Conservation (phyloP, 805 yeast species). For the Saturnispora halmiae region DNA sequence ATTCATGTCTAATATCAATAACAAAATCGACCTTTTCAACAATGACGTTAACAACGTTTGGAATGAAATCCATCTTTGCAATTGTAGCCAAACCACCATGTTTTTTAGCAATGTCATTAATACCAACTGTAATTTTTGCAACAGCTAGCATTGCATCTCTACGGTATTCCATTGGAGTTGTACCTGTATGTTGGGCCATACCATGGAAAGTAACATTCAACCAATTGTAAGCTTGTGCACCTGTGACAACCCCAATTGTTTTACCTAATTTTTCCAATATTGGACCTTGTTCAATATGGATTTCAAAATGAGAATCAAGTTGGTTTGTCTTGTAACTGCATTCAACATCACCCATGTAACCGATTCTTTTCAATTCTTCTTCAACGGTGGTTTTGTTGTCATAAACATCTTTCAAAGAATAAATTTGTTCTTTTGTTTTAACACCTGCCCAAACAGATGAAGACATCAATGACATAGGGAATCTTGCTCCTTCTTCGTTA, state of each 20-base stretch:
- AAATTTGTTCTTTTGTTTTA: slow-evolving; percentile 38
- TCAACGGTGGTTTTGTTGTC: slow-evolving; percentile 42
- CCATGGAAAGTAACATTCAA: slow-evolving; percentile 48
- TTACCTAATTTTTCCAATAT: slow-evolving; percentile 47
- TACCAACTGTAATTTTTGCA: slow-evolving; percentile 45
- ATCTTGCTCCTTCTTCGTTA: slow-evolving; percentile 73
- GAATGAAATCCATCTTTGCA: slow-evolving; percentile 48
- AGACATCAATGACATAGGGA: slow-evolving; percentile 60
- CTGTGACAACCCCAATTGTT: slow-evolving; percentile 55
- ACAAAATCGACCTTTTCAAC: slow-evolving; percentile 54
- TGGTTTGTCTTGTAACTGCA: slow-evolving; percentile 45
- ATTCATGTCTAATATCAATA: slow-evolving; percentile 50
- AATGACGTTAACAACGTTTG: slow-evolving; percentile 58
- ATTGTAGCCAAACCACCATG: slow-evolving; percentile 48
- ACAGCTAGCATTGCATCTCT: slow-evolving; percentile 55
- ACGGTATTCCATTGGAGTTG: slow-evolving; percentile 56
- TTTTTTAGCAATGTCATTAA: slow-evolving; percentile 45
- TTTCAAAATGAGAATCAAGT: slow-evolving; percentile 60
- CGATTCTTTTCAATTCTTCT: slow-evolving; percentile 51
- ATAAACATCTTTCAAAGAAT: slow-evolving; percentile 43
- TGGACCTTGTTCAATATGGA: slow-evolving; percentile 75
- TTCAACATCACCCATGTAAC: slow-evolving; percentile 45
- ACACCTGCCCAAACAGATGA: slow-evolving; percentile 60
- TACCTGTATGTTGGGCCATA: slow-evolving; percentile 64
- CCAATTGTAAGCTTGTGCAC: slow-evolving; percentile 64